Percentiles rank a stretch among this genome's conserved stretches.
These are phyloP conservation scores for Lentinula detonsa DNA, from an alignment of 768 basidiomycete genomes.

Conservation along the genomic window DNA sequence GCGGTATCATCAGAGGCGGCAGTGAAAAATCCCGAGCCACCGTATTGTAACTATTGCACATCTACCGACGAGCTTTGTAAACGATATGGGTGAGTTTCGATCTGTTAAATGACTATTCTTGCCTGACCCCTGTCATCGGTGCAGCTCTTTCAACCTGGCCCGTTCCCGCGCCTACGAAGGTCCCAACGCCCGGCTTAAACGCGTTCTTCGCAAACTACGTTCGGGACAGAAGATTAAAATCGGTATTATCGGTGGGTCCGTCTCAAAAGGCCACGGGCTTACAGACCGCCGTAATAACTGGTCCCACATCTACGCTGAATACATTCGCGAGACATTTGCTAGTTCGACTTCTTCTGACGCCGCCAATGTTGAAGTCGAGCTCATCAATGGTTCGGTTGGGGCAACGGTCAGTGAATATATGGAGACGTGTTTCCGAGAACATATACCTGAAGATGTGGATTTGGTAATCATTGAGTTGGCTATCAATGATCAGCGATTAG, in stretches of 20 bases:
- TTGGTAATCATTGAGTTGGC: conserved; percentile 1
- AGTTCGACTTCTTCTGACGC: background rate
- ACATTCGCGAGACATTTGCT: background rate
- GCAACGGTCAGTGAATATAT: conserved; percentile 1
- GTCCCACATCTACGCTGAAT: background rate
- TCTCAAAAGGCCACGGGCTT: background rate
- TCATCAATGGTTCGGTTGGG: background rate
- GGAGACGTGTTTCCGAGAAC: conserved; percentile 1
- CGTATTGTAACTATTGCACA: conserved; percentile 1
- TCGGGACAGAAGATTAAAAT: background rate
- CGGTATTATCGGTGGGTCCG: background rate
- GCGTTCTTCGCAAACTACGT: background rate
- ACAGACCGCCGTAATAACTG: background rate
- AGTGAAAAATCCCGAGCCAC: background rate
- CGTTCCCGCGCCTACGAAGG: conserved; percentile 4
- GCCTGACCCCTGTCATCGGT: background rate
- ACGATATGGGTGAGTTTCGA: background rate
- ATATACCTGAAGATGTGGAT: conserved; percentile 2
- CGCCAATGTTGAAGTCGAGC: background rate
- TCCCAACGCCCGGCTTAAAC: conserved; percentile 1
- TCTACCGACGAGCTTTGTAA: background rate
- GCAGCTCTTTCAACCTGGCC: background rate
- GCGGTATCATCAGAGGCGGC: background rate
- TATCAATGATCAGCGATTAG: background rate
- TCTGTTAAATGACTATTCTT: background rate